phyloP scores from a whole-genome alignment of 2,329 filamentous ascomycete genomes.

The Colletotrichum sp. region DNA sequence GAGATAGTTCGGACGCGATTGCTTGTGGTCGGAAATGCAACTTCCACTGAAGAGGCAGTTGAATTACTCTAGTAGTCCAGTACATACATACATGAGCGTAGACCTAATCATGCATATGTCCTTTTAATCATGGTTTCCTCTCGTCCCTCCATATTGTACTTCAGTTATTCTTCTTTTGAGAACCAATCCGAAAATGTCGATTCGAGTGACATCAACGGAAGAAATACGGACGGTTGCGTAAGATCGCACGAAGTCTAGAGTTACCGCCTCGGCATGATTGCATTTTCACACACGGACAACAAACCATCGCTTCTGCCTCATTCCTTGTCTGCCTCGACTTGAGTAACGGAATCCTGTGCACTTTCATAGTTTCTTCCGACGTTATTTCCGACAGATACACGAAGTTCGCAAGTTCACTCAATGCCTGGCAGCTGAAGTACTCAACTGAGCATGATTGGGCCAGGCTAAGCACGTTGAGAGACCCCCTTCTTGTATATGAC shows the following conservation, averaged over 20 bases:
- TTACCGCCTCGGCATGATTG: neutral
- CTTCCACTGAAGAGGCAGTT: neutral
- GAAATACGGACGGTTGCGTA: neutral
- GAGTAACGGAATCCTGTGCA: accelerated
- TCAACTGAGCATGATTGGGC: accelerated
- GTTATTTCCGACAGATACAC: neutral
- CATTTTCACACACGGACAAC: neutral
- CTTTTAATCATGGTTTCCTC: neutral
- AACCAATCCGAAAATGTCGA: neutral
- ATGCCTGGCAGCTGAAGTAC: neutral
- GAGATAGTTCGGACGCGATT: too few relatives aligned
- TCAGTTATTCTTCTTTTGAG: neutral
- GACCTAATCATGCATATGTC: neutral
- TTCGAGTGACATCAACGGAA: neutral
- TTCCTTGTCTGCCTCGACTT: neutral
- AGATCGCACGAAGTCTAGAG: neutral
- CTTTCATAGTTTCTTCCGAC: neutral
- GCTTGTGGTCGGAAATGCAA: neutral
- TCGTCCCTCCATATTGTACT: neutral
- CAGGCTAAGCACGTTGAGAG: neutral
- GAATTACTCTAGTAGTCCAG: neutral
- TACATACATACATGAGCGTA: accelerated
- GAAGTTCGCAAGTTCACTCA: neutral
- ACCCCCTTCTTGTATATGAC: accelerated
- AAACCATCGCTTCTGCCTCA: too few relatives aligned